Percentiles rank a stretch among this genome's conserved stretches.
phyloP scores from a whole-genome alignment of 257 asterid species.

The Solanum clarkiae region DNA sequence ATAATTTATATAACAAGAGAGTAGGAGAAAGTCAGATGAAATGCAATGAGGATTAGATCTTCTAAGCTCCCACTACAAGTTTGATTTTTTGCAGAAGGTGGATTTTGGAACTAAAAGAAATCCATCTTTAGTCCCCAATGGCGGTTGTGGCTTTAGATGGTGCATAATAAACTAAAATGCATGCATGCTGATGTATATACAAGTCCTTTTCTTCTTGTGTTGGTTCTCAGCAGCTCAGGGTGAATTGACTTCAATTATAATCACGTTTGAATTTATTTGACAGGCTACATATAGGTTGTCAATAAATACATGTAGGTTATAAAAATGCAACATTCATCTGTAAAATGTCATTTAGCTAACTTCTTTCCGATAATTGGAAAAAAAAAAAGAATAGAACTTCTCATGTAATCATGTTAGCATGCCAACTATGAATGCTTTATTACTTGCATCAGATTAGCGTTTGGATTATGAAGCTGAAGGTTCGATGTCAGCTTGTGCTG shows the following conservation, averaged over 20 bases:
- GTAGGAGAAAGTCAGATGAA: background rate
- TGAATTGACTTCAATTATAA: background rate
- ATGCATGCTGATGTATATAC: background rate
- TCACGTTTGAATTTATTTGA: background rate
- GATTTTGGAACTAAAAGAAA: background rate
- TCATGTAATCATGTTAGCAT: background rate
- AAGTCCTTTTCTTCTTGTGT: background rate
- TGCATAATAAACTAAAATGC: background rate
- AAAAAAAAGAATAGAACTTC: background rate
- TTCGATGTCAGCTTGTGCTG: background rate
- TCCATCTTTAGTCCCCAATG: background rate
- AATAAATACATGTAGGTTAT: background rate
- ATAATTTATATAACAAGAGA: background rate
- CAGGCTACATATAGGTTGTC: background rate
- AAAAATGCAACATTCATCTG: background rate
- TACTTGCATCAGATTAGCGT: background rate
- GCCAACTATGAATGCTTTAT: background rate
- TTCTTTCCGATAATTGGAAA: background rate
- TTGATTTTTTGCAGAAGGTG: background rate
- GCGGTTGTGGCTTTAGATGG: background rate
- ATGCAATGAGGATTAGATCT: background rate
- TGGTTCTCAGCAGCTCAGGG: background rate
- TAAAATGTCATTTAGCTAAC: background rate
- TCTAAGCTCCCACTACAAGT: background rate
- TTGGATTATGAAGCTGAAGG: background rate